Base-by-base conservation (phyloP, 2,329 filamentous ascomycete species). In the Fusarium sp. region DNA sequence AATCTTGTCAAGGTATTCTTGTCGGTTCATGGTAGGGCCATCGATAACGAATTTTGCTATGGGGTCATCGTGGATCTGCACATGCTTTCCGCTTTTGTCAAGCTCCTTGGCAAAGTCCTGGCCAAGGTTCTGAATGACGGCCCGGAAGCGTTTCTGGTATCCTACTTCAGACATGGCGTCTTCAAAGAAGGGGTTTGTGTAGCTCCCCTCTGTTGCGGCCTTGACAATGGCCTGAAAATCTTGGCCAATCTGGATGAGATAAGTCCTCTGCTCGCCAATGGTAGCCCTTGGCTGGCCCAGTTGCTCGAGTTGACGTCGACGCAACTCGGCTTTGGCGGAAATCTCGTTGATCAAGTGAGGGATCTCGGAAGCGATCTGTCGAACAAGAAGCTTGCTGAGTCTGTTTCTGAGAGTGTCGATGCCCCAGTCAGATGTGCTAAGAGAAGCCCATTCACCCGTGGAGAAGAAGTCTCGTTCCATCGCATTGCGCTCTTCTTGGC, bases 61-160 rank as follows among this genome's bases (percentile, higher is more conserved):
- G 20, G 20, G 20, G 20, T 20, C 20, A 20, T 20, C 20, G 20
- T 20, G 20, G 25, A 87, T 82, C 2, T 77, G 60, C 22, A 80
- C 82, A 17, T 78, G 81, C 61, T 87, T 84, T 0, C 90, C 89
- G 1, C 76, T 65, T 0, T 74, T 56, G 0, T 77, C 75, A 80
- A 91, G 87, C 1, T 81, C 64, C 0, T 82, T 71, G 0, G 86
- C 81, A 70, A 92, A 92, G 0, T 82, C 78, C 0, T 79, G 65
- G 54, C 88, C 86, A 2, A 85, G 78, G 38, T 87, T 85, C 63
- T 91, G 89, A 2, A 91, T 81, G 0, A 87, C 82, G 0, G 90
- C 89, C 0, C 90, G 85, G 5, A 92, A 81, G 0, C 89, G 85
- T 40, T 82, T 86, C 0, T 77, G 56, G 35, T 85, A 85, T 2